These are phyloP conservation scores for Quercus alba DNA, from an alignment of 306 rosid genomes.

Conservation along the genomic window DNA sequence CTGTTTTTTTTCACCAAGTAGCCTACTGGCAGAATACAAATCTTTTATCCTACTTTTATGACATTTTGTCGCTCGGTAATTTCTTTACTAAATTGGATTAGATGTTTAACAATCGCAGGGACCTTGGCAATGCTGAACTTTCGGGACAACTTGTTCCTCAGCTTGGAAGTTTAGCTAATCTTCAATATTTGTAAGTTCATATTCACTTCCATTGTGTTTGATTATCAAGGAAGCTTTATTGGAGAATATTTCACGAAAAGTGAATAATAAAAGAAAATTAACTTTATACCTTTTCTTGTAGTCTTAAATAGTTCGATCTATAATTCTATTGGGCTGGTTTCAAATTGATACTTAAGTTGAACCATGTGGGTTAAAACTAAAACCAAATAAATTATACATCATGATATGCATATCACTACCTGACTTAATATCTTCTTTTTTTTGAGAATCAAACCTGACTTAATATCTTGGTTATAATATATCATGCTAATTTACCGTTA, in stretches of 20 bases:
- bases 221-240: not conserved
- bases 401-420: not conserved
- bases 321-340: too few species aligned
- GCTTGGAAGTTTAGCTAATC: conserved; percentile 27
- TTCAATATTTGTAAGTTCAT: conserved; percentile 28
- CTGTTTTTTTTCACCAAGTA: not conserved
- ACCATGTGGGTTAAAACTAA: too few species aligned
- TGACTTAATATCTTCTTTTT: not conserved
- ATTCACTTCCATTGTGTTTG: not conserved
- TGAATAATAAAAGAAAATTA: too few species aligned
- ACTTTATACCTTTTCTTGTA: too few species aligned
- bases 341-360: too few species aligned
- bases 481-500: not conserved
- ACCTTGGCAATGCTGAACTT: conserved; percentile 20
- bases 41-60: too few species aligned
- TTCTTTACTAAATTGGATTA: not conserved
- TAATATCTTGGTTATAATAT: not conserved
- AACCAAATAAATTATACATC: too few species aligned
- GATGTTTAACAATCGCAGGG: conserved; percentile 16
- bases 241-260: not conserved
- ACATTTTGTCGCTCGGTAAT: not conserved
- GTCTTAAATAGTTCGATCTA: too few species aligned
- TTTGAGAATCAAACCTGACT: too few species aligned
- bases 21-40: not conserved
- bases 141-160: conserved; percentile 21